Evolutionary conservation across 768 basidiomycete species (phyloP).

Genomic region (Polyporus arcularius): DNA sequence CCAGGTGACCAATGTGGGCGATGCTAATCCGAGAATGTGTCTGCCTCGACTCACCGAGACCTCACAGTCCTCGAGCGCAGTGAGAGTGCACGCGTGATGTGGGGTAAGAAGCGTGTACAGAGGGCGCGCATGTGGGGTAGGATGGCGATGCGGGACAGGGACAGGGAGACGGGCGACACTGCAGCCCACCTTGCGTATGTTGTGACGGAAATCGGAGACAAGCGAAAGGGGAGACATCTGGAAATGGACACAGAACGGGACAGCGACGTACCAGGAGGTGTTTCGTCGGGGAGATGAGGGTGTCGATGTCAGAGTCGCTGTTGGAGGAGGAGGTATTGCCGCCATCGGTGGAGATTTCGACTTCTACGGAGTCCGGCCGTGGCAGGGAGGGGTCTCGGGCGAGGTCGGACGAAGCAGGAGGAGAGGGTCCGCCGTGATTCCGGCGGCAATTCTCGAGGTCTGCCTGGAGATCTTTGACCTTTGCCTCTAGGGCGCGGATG

Average conservation of each 20-base stretch:
- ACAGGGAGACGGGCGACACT: no score
- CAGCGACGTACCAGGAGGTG: constrained; percentile 21
- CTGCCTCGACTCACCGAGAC: no score
- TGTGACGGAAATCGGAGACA: background rate
- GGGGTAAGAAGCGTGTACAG: no score
- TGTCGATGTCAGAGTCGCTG: constrained; percentile 29
- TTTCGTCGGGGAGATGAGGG: constrained; percentile 24
- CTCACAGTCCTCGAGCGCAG: no score
- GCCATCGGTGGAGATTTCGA: constrained; percentile 11
- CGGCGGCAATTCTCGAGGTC: constrained; percentile 19
- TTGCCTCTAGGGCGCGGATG: constrained; percentile 28
- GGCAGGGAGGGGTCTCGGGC: constrained; percentile 13
- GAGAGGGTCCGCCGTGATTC: constrained; percentile 9
- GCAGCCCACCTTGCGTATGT: no score
- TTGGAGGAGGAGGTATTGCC: constrained; percentile 20
- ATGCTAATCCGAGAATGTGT: no score
- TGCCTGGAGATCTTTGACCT: constrained; percentile 30
- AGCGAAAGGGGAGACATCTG: background rate
- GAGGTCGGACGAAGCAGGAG: constrained; percentile 14
- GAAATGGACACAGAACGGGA: background rate
- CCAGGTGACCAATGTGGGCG: no score
- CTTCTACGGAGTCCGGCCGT: constrained; percentile 5
- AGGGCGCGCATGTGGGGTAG: no score
- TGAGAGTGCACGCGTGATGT: no score
- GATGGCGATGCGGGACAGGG: no score